These are phyloP conservation scores for Phytophthora palmivora DNA, from an alignment of 352 stramenopile species.

Conservation along the genomic window DNA sequence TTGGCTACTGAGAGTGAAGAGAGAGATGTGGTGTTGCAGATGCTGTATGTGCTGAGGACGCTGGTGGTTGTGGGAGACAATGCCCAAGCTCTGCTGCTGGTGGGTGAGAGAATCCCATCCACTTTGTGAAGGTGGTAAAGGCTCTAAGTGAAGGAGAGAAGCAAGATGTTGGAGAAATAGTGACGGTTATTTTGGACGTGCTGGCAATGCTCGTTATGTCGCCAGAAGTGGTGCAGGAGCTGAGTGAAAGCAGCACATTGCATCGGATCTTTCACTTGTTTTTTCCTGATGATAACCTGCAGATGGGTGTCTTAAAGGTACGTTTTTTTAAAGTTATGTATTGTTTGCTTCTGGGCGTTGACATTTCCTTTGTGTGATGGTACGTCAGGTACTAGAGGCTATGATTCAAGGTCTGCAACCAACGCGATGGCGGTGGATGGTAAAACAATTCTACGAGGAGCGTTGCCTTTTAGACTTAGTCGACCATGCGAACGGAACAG, in stretches of 20 bases:
- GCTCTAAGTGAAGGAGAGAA: conserved; percentile 28
- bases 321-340: background rate
- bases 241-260: conserved; percentile 53
- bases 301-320: conserved; percentile 30
- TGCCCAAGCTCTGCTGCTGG: conserved; percentile 42
- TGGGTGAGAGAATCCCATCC: conserved; percentile 58
- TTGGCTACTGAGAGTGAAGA: conserved; percentile 10
- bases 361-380: background rate
- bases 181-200: conserved; percentile 35
- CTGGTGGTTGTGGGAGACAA: conserved; percentile 30
- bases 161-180: conserved; percentile 15
- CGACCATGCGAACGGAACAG: conserved; percentile 22
- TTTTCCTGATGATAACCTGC: conserved; percentile 31
- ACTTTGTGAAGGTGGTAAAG: conserved; percentile 66
- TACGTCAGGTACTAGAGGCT: conserved; percentile 36
- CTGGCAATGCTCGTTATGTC: conserved; percentile 41
- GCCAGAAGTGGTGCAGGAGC: conserved; percentile 53
- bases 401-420: conserved; percentile 29
- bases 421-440: conserved; percentile 33
- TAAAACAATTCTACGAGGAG: conserved; percentile 37
- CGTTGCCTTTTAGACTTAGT: conserved; percentile 33
- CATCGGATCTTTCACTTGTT: conserved; percentile 60
- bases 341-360: background rate
- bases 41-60: conserved; percentile 38
- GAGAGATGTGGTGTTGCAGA: conserved; percentile 15